phyloP scores from a whole-genome alignment of 1,284 basidiomycete genomes.

The Ustilago bromivora region DNA sequence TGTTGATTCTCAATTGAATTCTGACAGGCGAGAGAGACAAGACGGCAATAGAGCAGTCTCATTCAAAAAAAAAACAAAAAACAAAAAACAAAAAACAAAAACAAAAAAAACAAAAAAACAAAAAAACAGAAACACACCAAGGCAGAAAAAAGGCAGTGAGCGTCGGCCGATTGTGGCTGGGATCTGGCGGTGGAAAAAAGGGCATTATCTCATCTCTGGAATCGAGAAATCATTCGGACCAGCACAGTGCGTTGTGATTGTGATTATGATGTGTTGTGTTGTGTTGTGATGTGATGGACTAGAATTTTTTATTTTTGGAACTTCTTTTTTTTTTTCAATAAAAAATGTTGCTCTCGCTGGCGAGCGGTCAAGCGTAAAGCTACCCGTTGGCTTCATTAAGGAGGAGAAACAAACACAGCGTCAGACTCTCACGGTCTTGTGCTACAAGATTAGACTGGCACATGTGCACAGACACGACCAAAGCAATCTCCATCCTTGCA shows the following conservation, averaged over 20 bases:
- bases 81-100: neutral
- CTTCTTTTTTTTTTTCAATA: neutral
- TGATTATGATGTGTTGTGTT: no score
- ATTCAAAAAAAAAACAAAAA: neutral
- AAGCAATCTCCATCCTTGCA: neutral
- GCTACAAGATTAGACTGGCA: neutral
- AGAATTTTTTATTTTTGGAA: neutral
- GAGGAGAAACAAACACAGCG: neutral
- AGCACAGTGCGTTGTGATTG: neutral
- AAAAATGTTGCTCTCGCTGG: neutral
- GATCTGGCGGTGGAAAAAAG: conserved; percentile 12
- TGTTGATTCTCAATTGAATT: neutral
- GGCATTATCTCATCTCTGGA: neutral
- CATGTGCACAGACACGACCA: neutral
- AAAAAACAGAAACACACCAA: neutral
- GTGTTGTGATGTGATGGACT: no score
- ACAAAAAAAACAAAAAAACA: neutral
- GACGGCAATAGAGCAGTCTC: neutral
- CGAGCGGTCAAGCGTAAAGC: neutral
- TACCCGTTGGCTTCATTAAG: neutral
- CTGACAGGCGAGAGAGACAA: neutral
- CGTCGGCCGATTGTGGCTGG: conserved; percentile 10
- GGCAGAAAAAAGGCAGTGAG: neutral
- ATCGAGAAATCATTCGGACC: neutral
- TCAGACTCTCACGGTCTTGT: neutral